Percentiles rank a stretch among this genome's conserved stretches.
Conservation (phyloP, 2,329 filamentous ascomycete genomes). For the Colletotrichum horii region DNA sequence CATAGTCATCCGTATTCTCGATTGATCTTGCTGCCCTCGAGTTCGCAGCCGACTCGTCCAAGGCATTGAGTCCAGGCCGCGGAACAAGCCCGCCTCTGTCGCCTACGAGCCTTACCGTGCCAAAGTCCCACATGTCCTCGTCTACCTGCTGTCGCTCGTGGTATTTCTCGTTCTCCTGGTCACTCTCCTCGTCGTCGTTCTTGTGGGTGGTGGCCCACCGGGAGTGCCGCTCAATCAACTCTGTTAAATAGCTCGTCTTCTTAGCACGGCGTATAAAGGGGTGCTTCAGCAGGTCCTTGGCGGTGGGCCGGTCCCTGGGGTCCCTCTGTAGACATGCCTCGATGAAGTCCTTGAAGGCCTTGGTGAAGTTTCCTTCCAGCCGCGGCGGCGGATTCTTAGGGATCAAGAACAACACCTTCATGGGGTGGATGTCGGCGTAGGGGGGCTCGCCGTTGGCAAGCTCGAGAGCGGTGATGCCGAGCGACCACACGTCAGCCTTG, state of each 20-base stretch:
- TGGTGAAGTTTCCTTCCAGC: slow-evolving; percentile 82
- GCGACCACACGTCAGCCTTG: slow-evolving; percentile 97
- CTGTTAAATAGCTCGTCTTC: slow-evolving; percentile 94
- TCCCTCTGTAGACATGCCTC: slow-evolving; percentile 87
- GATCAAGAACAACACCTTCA: slow-evolving; percentile 97
- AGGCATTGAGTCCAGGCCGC: slow-evolving; percentile 66
- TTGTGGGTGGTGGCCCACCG: slow-evolving; percentile 86
- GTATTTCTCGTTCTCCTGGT: slow-evolving; percentile 61
- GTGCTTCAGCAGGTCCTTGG: slow-evolving; percentile 86
- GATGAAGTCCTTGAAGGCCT: slow-evolving; percentile 83
- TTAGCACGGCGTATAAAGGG: slow-evolving; percentile 91
- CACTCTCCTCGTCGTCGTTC: slow-evolving; percentile 70
- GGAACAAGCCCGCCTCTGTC: slow-evolving; percentile 63
- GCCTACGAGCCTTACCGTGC: slow-evolving; percentile 84
- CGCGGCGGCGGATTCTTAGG: slow-evolving; percentile 90
- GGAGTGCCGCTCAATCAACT: slow-evolving; percentile 89
- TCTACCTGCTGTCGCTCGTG: slow-evolving; percentile 62
- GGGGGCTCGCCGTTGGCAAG: slow-evolving; percentile 91
- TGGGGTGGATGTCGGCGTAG: slow-evolving; percentile 95
- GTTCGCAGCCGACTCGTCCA: slow-evolving; percentile 85
- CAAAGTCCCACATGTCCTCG: slow-evolving; percentile 98
- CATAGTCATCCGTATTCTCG: slow-evolving; percentile 55
- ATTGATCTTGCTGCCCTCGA: slow-evolving; percentile 64
- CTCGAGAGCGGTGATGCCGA: slow-evolving; percentile 93
- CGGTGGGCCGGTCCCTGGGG: slow-evolving; percentile 85